phyloP scores from a whole-genome alignment of 2,329 filamentous ascomycete genomes.

The Pestalotiopsis sp. region DNA sequence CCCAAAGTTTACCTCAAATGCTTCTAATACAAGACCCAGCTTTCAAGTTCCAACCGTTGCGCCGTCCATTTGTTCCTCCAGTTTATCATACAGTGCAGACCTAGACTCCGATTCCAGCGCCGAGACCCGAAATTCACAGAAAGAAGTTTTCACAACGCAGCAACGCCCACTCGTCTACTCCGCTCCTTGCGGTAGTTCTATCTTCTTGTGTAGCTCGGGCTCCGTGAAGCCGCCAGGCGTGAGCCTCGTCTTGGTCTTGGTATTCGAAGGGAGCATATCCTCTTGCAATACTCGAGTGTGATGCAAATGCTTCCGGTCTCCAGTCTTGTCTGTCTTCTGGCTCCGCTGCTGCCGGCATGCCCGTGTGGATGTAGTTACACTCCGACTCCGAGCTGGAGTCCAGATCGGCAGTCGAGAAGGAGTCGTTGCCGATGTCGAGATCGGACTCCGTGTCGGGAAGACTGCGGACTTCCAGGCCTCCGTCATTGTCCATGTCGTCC shows the following conservation, averaged over 20 bases:
- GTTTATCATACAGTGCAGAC: neutral
- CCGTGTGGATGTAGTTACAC: neutral
- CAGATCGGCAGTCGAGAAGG: neutral
- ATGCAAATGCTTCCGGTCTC: neutral
- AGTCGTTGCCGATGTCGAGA: neutral
- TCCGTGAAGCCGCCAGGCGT: neutral
- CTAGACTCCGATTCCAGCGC: neutral
- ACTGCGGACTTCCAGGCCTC: neutral
- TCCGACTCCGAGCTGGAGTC: constrained; percentile 2
- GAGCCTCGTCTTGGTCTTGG: neutral
- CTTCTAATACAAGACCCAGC: no score
- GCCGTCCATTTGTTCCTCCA: neutral
- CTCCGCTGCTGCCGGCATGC: neutral
- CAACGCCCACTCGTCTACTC: neutral
- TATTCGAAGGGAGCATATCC: neutral
- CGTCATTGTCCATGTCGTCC: neutral
- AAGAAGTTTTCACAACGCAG: neutral
- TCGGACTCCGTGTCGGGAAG: neutral
- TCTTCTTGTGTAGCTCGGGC: neutral
- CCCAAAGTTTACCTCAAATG: no score
- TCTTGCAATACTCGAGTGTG: neutral
- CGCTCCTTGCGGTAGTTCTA: neutral
- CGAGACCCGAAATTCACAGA: neutral
- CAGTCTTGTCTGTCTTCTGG: neutral
- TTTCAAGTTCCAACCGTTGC: neutral